These are phyloP conservation scores for Endotrypanum monterogeii DNA, from an alignment of 208 protist genomes.

Conservation along the genomic window DNA sequence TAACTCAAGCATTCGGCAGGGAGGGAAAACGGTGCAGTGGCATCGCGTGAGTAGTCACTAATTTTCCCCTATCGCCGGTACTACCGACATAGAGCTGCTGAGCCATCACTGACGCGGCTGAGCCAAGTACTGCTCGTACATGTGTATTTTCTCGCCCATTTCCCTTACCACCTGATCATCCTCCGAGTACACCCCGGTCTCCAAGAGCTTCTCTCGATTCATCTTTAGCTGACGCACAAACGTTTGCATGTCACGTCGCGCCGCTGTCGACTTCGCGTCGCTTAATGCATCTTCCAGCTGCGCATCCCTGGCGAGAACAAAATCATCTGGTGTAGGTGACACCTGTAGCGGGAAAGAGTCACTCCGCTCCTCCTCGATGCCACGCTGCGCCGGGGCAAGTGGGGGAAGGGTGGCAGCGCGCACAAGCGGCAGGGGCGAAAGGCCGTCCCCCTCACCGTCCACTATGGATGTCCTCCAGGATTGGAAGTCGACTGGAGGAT, in stretches of 20 bases:
- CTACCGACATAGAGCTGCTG: background rate
- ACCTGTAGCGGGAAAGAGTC: slow-evolving; percentile 2
- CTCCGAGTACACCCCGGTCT: slow-evolving; percentile 82
- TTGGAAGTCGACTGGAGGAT: slow-evolving; percentile 22
- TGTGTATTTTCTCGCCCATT: slow-evolving; percentile 84
- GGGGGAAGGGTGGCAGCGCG: slow-evolving; percentile 31
- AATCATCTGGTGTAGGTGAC: slow-evolving; percentile 55
- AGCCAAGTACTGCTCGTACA: slow-evolving; percentile 81
- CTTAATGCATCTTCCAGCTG: slow-evolving; percentile 8
- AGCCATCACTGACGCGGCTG: slow-evolving; percentile 15
- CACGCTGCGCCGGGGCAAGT: slow-evolving; percentile 26
- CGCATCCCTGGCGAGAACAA: slow-evolving; percentile 37
- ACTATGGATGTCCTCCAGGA: slow-evolving; percentile 19
- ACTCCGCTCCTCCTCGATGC: background rate
- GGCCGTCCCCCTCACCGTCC: slow-evolving; percentile 4
- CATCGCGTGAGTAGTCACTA: background rate
- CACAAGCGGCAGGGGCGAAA: slow-evolving; percentile 11
- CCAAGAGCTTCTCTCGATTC: slow-evolving; percentile 79
- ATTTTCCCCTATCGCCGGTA: background rate
- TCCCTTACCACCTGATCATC: slow-evolving; percentile 63
- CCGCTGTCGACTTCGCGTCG: slow-evolving; percentile 26
- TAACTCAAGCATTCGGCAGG: background rate
- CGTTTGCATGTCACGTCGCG: slow-evolving; percentile 63
- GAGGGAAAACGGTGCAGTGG: background rate
- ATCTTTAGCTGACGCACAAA: slow-evolving; percentile 83